These are phyloP conservation scores for Ananas comosus DNA, from an alignment of 176 grass and related monocot genomes.

Conservation along the genomic window DNA sequence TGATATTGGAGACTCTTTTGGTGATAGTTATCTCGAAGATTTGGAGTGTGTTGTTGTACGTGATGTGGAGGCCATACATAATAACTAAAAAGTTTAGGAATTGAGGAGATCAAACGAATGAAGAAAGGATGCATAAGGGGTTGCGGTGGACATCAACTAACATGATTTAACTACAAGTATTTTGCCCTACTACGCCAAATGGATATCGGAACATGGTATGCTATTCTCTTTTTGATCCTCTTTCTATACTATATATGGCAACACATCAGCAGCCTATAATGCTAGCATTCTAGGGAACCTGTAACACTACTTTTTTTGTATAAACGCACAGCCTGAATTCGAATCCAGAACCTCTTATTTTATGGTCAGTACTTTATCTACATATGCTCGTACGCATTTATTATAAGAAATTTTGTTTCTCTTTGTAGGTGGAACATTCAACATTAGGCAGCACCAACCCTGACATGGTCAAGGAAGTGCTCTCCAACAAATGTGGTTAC, in stretches of 20 bases:
- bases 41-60: constrained; percentile 20
- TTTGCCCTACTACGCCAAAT: constrained; percentile 21
- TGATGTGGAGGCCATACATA: constrained; percentile 41
- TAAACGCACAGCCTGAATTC: too few relatives aligned
- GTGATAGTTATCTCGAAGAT: constrained; percentile 14
- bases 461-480: constrained; percentile 12
- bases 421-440: constrained; percentile 1
- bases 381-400: not conserved
- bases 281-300: not conserved
- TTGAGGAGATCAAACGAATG: constrained; percentile 11
- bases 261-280: too few relatives aligned
- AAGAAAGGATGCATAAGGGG: not conserved
- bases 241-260: not conserved
- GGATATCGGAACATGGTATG: constrained; percentile 28
- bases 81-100: constrained; percentile 18
- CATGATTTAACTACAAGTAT: constrained; percentile 42
- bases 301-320: not conserved
- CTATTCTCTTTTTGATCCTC: not conserved
- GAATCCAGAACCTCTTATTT: too few relatives aligned
- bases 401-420: not conserved
- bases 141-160: constrained; percentile 19
- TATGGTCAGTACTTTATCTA: too few relatives aligned
- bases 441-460: constrained; percentile 1
- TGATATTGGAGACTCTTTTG: not conserved
- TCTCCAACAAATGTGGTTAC: constrained; percentile 9